Evolutionary conservation across 2,329 filamentous ascomycete species (phyloP), one percentile per base, ranked within the genome.

Genomic region (Paramyrothecium sp.): DNA sequence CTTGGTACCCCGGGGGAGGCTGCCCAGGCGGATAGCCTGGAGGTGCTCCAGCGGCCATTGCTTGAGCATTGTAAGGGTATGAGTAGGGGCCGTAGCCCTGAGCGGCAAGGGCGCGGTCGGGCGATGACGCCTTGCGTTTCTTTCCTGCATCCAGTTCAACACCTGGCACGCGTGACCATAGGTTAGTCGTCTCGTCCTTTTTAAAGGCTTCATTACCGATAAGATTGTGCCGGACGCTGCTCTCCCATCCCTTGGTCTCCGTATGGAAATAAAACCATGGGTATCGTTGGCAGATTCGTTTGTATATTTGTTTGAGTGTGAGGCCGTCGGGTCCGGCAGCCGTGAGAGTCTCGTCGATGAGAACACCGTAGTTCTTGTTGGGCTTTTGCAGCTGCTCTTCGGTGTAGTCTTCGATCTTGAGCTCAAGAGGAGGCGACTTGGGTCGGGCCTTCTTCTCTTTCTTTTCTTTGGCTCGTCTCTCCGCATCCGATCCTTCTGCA

Each of bases 221-320:
- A 26, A 87, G 76, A 56, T 86, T 87, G 63, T 87, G 84, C 1
- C 84, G 81, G n/a, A 87, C 84, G 63, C 83, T 86, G 62, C 83
- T 86, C 67, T 87, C 83, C 84, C 84, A 87, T n/a, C 84, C 84
- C 66, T 85, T 87, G 7, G 84, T 86, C 65, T 84, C 83, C 19
- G 83, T 82, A 55, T 75, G 77, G 64, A 86, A 86, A 62, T 81
- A 82, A 61, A 83, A 87, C 76, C 80, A 86, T 11, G 83, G 83
- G 62, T 86, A 86, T 62, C 76, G 77, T 58, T 77, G 75, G 61
- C 81, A 82, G 54, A 87, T 87, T 52, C 83, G 76, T 69, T 86
- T 86, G 71, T 87, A 87, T 55, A 86, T 85, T 69, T 86, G 83
- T 69, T 86, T 85, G 50, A 87, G 75, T 3, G 80, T 82, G 47